phyloP scores from a whole-genome alignment of 164 flowering plant genomes.

The Amborella trichopoda region DNA sequence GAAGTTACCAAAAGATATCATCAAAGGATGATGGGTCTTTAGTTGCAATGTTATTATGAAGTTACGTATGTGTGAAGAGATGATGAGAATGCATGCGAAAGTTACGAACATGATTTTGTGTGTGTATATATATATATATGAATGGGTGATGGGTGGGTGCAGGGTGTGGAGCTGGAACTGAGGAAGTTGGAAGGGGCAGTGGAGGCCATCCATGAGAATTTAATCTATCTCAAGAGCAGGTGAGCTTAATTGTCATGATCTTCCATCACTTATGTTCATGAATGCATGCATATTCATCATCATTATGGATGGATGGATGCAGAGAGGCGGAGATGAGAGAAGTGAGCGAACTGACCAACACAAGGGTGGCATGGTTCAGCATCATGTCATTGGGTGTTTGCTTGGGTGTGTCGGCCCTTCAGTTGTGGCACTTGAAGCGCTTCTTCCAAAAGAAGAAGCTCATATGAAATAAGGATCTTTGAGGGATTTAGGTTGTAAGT shows the following conservation, averaged over 20 bases:
- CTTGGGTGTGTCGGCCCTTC: conserved; percentile 52
- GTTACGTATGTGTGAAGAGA: too few relatives aligned
- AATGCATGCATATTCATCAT: too few relatives aligned
- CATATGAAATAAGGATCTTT: conserved; percentile 28
- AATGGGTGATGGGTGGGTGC: too few relatives aligned
- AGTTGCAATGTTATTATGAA: too few relatives aligned
- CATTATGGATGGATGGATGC: conserved; percentile 1
- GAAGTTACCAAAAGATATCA: too few relatives aligned
- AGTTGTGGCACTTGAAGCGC: conserved; percentile 67
- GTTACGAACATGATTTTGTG: too few relatives aligned
- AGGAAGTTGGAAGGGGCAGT: conserved; percentile 91
- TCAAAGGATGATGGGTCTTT: too few relatives aligned
- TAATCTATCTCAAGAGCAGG: conserved; percentile 67
- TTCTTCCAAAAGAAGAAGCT: conserved; percentile 90
- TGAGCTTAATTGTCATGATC: too few relatives aligned
- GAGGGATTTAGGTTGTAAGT: too few relatives aligned
- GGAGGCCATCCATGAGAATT: conserved; percentile 79
- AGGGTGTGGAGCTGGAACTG: conserved; percentile 95
- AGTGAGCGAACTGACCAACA: conserved; percentile 68
- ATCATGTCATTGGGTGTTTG: conserved; percentile 76
- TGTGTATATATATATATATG: too few relatives aligned
- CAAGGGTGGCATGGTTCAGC: conserved; percentile 74
- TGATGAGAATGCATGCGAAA: too few relatives aligned
- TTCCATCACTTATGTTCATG: too few relatives aligned
- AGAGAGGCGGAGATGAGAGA: conserved; percentile 74